Percentiles rank a stretch among this genome's conserved stretches.
Conservation (phyloP, 441 rosid genomes). For the Bruguiera hainesii region DNA sequence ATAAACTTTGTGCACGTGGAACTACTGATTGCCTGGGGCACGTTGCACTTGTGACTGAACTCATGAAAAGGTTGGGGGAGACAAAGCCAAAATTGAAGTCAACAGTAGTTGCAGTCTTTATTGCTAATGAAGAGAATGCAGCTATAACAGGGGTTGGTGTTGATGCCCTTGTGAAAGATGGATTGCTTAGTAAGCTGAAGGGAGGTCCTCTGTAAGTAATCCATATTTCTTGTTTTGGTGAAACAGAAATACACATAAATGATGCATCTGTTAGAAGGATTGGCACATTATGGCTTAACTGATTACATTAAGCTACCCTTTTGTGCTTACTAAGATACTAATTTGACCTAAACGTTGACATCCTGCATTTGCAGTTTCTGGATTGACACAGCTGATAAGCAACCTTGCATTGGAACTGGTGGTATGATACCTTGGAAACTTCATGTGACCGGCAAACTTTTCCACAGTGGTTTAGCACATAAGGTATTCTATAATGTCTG, state of each 20-base stretch:
- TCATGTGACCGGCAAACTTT: constrained; percentile 82
- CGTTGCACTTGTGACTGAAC: constrained; percentile 82
- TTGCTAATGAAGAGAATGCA: constrained; percentile 90
- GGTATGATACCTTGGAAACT: constrained; percentile 97
- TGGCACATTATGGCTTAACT: not conserved
- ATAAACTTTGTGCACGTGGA: constrained; percentile 88
- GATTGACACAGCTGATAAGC: constrained; percentile 98
- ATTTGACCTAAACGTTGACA: constrained; percentile 11
- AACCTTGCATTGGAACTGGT: constrained; percentile 97
- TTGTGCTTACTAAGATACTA: not conserved
- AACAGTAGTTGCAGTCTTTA: constrained; percentile 83
- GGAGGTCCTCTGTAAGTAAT: constrained; percentile 77
- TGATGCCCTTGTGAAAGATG: constrained; percentile 80
- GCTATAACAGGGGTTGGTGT: constrained; percentile 85
- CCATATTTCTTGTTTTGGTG: constrained; percentile 3
- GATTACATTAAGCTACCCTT: not conserved
- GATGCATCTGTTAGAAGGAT: not conserved
- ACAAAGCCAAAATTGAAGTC: constrained; percentile 65
- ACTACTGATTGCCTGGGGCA: constrained; percentile 98
- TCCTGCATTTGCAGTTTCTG: constrained; percentile 54
- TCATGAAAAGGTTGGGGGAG: constrained; percentile 82
- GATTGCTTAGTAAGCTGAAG: constrained; percentile 79
- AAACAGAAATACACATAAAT: not conserved
- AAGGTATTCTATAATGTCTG: constrained; percentile 47
- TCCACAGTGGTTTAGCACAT: constrained; percentile 95